Conservation (phyloP, 345 rosid species). For the Camelina laxa region DNA sequence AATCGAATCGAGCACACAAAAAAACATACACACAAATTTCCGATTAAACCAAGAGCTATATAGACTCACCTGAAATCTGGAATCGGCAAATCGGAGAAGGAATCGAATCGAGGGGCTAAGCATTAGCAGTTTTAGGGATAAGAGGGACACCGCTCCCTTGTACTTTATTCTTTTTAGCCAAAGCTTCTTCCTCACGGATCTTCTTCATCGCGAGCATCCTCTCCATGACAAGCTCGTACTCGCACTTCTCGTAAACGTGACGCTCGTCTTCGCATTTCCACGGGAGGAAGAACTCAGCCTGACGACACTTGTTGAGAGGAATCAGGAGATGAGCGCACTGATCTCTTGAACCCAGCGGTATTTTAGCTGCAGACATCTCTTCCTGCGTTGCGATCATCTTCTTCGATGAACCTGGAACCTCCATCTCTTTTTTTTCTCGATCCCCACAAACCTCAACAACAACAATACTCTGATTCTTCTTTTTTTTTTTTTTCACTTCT, state of each 20-base stretch:
- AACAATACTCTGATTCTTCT: neutral
- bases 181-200: conserved; percentile 85
- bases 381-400: conserved; percentile 96
- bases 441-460: conserved; percentile 23
- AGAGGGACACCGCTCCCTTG: conserved; percentile 63
- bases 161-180: conserved; percentile 53
- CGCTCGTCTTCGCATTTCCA: conserved; percentile 99
- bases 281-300: conserved; percentile 89
- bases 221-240: conserved; percentile 98
- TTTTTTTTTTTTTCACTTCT: conserved; percentile 7
- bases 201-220: conserved; percentile 98
- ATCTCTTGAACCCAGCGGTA: conserved; percentile 86
- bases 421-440: conserved; percentile 56
- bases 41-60: no score
- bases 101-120: conserved; percentile 46
- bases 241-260: conserved; percentile 95
- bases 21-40: no score
- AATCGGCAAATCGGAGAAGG: conserved; percentile 27
- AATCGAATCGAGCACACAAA: neutral
- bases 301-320: conserved; percentile 97
- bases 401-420: conserved; percentile 87
- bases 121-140: conserved; percentile 83
- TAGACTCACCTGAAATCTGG: conserved; percentile 40
- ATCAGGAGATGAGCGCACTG: conserved; percentile 95
- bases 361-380: conserved; percentile 88